A percentile compares a stretch with the other conserved stretches of the same genome.
Conservation (phyloP, 2,329 filamentous ascomycete species). For the Penicillium hordei region DNA sequence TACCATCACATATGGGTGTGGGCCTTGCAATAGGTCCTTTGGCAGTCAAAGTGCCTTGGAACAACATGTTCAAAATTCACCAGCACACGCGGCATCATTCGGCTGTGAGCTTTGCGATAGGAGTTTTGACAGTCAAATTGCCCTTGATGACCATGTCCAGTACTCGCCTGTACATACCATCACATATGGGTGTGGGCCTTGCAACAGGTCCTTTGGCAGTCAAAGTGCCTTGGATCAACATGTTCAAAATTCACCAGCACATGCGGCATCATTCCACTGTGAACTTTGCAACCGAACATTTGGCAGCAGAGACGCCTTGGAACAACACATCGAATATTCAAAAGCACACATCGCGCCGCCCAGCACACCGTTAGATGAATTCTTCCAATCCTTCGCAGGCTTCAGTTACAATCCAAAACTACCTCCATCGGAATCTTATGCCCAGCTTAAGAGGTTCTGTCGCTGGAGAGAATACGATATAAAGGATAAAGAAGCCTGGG, state of each 20-base stretch:
- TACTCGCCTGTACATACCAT: neutral
- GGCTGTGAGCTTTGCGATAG: too few species aligned
- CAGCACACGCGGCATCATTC: too few species aligned
- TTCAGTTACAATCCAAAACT: neutral
- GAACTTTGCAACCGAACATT: neutral
- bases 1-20: too few species aligned
- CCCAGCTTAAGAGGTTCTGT: neutral
- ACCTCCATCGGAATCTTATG: neutral
- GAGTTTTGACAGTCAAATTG: too few species aligned
- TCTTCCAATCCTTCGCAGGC: neutral
- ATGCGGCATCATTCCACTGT: neutral
- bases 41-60: too few species aligned
- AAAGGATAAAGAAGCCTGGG: neutral
- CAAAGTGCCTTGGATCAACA: neutral
- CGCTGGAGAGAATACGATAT: neutral
- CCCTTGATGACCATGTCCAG: neutral
- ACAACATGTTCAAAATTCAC: too few species aligned
- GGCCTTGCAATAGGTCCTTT: too few species aligned
- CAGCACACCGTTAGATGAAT: neutral
- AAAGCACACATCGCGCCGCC: neutral
- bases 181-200: neutral
- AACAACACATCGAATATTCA: neutral
- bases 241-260: neutral
- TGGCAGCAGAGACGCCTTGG: neutral
- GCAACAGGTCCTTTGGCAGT: neutral